Percentiles rank a stretch among this genome's conserved stretches.
Conservation (phyloP, 106 monocot genomes). For the Platanthera zijinensis region DNA sequence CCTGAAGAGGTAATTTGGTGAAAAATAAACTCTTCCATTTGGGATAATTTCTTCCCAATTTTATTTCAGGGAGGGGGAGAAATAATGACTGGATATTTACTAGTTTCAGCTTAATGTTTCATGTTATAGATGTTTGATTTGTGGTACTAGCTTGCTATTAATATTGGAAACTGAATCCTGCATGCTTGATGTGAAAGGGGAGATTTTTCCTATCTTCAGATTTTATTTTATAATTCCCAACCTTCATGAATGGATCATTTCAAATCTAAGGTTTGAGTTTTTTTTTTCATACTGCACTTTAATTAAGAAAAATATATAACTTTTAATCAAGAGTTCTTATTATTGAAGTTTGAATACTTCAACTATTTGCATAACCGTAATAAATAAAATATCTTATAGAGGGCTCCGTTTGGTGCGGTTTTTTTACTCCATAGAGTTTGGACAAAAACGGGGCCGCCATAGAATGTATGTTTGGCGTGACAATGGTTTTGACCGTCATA, state of each 20-base stretch:
- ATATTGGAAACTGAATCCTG: background rate
- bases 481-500: no score
- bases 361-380: background rate
- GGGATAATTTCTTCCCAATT: background rate
- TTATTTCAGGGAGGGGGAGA: background rate
- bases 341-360: background rate
- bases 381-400: background rate
- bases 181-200: background rate
- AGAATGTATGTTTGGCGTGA: no score
- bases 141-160: background rate
- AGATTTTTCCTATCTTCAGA: background rate
- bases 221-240: background rate
- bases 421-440: no score
- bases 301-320: background rate
- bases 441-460: no score
- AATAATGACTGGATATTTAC: background rate
- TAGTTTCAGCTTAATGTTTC: background rate
- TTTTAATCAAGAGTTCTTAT: background rate
- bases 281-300: background rate
- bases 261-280: background rate
- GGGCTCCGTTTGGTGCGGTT: no score
- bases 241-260: background rate
- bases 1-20: conserved; percentile 43
- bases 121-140: background rate
- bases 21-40: background rate